Evolutionary conservation across 805 yeast genomes (phyloP), one percentile per base, ranked within the genome.

Genomic region (Cyberlindnera bimundalis): DNA sequence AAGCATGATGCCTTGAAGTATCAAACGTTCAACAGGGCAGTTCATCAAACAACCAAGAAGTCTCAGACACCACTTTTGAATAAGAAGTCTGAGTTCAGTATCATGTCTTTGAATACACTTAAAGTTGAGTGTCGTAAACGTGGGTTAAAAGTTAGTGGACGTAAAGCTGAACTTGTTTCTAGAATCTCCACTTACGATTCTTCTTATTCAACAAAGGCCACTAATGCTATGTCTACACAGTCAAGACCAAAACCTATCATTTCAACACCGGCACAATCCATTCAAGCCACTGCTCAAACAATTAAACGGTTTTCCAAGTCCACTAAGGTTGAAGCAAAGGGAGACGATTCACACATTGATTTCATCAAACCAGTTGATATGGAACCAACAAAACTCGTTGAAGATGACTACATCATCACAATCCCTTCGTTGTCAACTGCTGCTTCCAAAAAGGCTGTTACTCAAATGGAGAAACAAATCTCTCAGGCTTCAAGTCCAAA

Each of bases 91-190:
- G 59, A 53, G 28, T 61, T 59, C 36, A 37, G 50, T 7, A 48
- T 61, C 21, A 71, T 79, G 75, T 76, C 76, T 31, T 62, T 80
- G 29, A 72, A 74, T 39, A 67, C 76, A 2, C 66, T 81, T 49
- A 79, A 76, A 54, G 58, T 57, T 38, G 86, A 81, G 55, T 79
- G 86, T 56, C 73, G 74, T 42, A 65, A 63, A 42, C 70, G 81
- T 45, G 84, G 85, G 0, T 58, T 81, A 44, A 77, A 73, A 51
- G 72, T 79, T 0, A 62, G 76, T n/a, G 89, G 89, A 12, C 68
- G 69, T 36, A 81, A 81, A 53, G 59, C 71, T 9, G 86, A 81
- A 23, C 61, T 81, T 18, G 67, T 80, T 19, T 54, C 61, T 9
- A 58, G 70, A 40, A 56, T 60, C 18, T 37, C 55, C 21, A 46